Conservation (phyloP, 179 eudicot species). For the Patellifolia procumbens region DNA sequence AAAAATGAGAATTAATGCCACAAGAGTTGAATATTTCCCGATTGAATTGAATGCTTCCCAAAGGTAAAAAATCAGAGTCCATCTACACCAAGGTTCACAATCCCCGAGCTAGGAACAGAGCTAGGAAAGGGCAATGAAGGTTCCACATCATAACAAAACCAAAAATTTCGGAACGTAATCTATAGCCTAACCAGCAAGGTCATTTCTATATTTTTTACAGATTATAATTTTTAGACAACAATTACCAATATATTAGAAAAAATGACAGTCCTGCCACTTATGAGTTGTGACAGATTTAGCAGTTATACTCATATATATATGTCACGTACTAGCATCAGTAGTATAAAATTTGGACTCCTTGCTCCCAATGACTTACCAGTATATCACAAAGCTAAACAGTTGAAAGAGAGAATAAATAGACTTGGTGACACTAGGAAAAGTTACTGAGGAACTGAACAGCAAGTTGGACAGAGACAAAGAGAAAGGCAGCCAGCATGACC, state of each 20-base stretch:
- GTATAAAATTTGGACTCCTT: no score
- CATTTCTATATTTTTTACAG: neutral
- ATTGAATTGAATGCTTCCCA: neutral
- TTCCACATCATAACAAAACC: neutral
- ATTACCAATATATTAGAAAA: no score
- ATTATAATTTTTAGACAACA: no score
- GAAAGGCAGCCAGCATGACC: neutral
- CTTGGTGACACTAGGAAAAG: neutral
- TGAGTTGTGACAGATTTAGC: no score
- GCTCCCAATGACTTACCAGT: neutral
- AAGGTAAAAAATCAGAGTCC: neutral
- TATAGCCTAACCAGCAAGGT: neutral
- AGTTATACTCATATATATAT: no score
- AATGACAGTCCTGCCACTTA: no score
- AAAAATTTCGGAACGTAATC: neutral
- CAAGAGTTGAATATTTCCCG: neutral
- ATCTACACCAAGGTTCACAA: neutral
- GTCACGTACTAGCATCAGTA: no score
- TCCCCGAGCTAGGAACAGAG: neutral
- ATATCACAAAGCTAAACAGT: neutral
- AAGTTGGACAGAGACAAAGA: neutral
- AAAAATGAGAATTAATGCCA: neutral
- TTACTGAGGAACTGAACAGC: neutral
- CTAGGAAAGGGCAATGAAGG: neutral
- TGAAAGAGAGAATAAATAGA: no score